Base-by-base conservation (phyloP, 164 flowering plant genomes). In the Dillenia turbinata region DNA sequence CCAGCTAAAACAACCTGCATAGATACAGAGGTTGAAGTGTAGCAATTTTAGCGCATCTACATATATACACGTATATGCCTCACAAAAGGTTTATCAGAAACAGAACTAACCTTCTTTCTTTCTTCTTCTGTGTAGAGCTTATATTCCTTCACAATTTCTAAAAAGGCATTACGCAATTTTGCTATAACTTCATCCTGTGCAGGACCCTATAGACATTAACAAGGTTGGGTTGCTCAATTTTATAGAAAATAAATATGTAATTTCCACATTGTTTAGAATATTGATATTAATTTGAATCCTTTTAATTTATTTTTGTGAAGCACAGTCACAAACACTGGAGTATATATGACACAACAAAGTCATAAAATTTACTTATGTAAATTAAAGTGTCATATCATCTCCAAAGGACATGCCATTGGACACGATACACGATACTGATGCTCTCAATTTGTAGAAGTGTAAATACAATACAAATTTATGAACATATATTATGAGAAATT, bases 1-100 rank as follows among this genome's bases (percentile, higher is more conserved):
- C 99, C 99, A 47, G 96, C 95, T 52, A 75, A 78, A 22, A 94
- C 96, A 69, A 91, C 99, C 98, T 93, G 67, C 56, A 66, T 14
- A 13, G 12, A 22, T 48, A 7, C 49, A 45, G 17, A 68, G 66
- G 61, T 54, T 40, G 51, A 47, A 40, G 33, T 26, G 33, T 44
- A 58, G 40, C 22, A 64, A 63, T 52, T 59, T 44, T 7, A 57
- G 52, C 22, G 13, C 19, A 66, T 48, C 10, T 44, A 50, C 47
- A 15, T 24, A 45, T 8, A 47, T 17, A 43, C 63, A 12, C 51
- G 71, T 47, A 26, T 44, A 19, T 14, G 45, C 33, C 33, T 26
- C 33, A 26, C 33, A 26, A 26, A 26, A 26, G 17, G 15, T 9
- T 44, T 12, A 47, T 48, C 13, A 13, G 49, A 59, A 44, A 54